Base-by-base conservation (phyloP, 306 rosid genomes). In the Coriaria nepalensis region DNA sequence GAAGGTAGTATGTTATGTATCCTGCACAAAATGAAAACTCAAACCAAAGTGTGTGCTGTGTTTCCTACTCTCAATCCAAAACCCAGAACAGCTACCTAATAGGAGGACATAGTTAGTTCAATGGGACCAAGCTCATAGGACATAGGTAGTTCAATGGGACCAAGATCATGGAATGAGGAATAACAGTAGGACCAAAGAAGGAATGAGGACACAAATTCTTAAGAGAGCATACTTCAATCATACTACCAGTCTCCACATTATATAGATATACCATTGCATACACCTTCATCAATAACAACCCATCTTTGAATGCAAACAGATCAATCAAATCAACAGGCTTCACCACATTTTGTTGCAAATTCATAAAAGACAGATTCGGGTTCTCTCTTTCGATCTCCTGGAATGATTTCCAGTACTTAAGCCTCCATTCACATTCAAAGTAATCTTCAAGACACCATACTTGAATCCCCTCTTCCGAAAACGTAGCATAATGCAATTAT, bases 381-480 rank as follows among this genome's bases (percentile, higher is more conserved):
- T 59, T 35, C 41, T 68, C 75, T 8, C 13, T 49, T 64, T 78
- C 93, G 62, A 74, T 66, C 43, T 35, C 61, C 53, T 64, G 64
- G 61, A 81, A 42, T 29, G 61, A 10, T 45, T 68, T 77, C 4
- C 33, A 63, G 49, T 55, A 54, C 46, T 56, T 62, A 4, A 69
- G 61, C 10, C 8, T 58, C 93, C 86, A 81, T 6, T 69, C 59
- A 35, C 40, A 33, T 46, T 81, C 86, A 45, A 55, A 81, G 35
- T 64, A 72, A 32, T 78, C 82, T 49, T 74, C 82, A 35, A 81
- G 85, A 33, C 13, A 52, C 80, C 86, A 81, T 1, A 81, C 71
- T 8, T 66, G 73, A 9, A 81, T 63, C 36, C 86, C 93, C 33
- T 58, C 39, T 57, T 77, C 93, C 8, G 85, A 64, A 59, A 74